Conservation (phyloP, 306 rosid species). For the Biancaea sappan region DNA sequence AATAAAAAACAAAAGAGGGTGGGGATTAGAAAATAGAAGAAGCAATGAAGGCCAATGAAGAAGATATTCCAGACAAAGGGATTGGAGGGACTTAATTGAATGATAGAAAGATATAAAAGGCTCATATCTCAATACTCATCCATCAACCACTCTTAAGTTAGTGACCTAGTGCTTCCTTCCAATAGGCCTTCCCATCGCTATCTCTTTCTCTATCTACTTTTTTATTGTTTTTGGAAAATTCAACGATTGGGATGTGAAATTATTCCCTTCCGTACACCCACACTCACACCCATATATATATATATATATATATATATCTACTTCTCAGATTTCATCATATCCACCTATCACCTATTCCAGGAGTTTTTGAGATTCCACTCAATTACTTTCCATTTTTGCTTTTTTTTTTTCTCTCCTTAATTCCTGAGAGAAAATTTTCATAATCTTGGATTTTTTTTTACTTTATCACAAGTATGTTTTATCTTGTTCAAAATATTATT, state of each 20-base stretch:
- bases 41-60: constrained; percentile 67
- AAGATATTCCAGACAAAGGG: constrained; percentile 89
- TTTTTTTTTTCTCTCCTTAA: neutral
- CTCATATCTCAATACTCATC: too few relatives aligned
- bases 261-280: constrained; percentile 51
- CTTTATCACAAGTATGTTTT: too few relatives aligned
- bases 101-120: constrained; percentile 56
- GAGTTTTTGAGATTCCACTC: constrained; percentile 35
- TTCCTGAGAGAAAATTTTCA: too few relatives aligned
- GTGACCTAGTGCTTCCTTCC: constrained; percentile 54
- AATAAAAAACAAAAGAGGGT: constrained; percentile 45
- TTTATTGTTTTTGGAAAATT: constrained; percentile 33
- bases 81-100: constrained; percentile 45
- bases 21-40: constrained; percentile 45
- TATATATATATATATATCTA: too few relatives aligned
- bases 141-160: too few relatives aligned
- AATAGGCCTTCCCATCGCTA: constrained; percentile 39
- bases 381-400: neutral
- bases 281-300: constrained; percentile 41
- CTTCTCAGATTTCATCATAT: constrained; percentile 41
- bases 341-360: constrained; percentile 25
- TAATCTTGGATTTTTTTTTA: too few relatives aligned
- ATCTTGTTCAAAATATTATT: too few relatives aligned
- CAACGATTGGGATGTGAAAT: constrained; percentile 39
- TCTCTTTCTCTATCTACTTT: constrained; percentile 2